Evolutionary conservation across 2,329 filamentous ascomycete genomes (phyloP).

Genomic region (Paracoccidioides brasiliensis): DNA sequence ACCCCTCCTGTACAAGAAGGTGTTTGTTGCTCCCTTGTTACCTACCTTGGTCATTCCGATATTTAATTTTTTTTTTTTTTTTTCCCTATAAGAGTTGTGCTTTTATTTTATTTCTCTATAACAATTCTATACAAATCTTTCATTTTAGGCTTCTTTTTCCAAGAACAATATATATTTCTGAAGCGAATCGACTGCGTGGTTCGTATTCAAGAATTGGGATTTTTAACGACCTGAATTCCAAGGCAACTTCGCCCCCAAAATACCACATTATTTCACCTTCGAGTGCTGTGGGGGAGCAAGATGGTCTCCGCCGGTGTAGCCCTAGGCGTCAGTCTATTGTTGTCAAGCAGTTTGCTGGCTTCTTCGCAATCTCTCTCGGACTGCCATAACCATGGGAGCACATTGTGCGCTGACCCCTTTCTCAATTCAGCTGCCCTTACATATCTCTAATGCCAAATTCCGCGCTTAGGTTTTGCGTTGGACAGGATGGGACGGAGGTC

Average conservation of each 20-base stretch:
- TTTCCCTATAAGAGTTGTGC: background rate
- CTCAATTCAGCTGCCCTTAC: background rate
- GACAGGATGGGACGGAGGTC: slow-evolving; percentile 18
- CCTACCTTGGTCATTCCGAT: background rate
- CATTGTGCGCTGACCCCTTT: slow-evolving; percentile 15
- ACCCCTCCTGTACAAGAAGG: background rate
- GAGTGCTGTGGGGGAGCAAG: background rate
- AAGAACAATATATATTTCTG: too few relatives aligned
- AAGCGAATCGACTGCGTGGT: too few relatives aligned
- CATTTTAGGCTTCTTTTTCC: background rate
- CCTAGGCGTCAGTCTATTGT: background rate
- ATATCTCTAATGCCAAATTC: background rate
- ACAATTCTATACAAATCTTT: background rate
- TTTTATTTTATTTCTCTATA: background rate
- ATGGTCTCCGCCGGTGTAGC: background rate
- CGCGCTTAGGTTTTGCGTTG: slow-evolving; percentile 16
- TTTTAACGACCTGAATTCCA: background rate
- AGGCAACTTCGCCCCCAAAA: too few relatives aligned
- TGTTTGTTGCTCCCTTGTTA: background rate
- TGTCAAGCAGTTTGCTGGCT: background rate
- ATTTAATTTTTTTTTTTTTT: background rate
- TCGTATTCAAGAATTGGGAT: background rate
- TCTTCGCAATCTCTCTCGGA: slow-evolving; percentile 15
- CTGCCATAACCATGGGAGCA: slow-evolving; percentile 20
- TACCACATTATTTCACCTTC: too few relatives aligned